phyloP scores from a whole-genome alignment of 2,329 filamentous ascomycete species.

The Parascedosporium putredinis region DNA sequence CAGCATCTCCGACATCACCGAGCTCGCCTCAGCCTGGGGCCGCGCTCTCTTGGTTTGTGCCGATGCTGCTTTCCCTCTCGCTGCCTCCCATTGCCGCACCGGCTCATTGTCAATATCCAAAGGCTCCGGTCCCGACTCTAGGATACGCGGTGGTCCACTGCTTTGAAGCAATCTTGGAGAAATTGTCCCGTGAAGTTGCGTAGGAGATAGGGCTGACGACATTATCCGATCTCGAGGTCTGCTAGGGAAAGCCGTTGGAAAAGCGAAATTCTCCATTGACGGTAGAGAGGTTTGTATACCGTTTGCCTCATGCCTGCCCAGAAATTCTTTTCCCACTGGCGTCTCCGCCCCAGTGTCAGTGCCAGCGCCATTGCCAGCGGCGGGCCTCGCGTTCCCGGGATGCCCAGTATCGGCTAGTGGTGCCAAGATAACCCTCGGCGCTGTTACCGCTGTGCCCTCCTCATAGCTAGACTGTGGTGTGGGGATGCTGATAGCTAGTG shows the following conservation, averaged over 20 bases:
- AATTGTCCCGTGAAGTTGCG: conserved; percentile 14
- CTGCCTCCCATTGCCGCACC: no score
- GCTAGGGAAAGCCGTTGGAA: conserved; percentile 14
- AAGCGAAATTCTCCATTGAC: conserved; percentile 21
- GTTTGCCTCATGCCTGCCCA: background rate
- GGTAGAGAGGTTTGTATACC: conserved; percentile 17
- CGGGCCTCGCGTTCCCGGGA: no score
- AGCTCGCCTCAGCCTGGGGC: background rate
- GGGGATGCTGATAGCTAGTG: no score
- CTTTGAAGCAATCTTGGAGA: conserved; percentile 1
- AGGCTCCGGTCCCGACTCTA: no score
- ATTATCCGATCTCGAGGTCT: conserved; percentile 14
- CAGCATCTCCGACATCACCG: background rate
- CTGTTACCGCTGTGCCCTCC: no score
- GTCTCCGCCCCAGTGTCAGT: no score
- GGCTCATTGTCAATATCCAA: background rate
- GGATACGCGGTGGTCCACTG: background rate
- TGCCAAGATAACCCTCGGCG: no score
- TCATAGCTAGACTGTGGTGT: no score
- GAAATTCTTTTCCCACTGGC: no score
- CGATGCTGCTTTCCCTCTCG: background rate
- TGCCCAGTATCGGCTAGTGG: no score
- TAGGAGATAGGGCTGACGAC: conserved; percentile 26
- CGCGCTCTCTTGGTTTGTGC: no score
- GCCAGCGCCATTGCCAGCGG: no score